These are phyloP conservation scores for Saksenaea oblongispora DNA, from an alignment of 371 early-diverging fungal genomes.

Conservation along the genomic window DNA sequence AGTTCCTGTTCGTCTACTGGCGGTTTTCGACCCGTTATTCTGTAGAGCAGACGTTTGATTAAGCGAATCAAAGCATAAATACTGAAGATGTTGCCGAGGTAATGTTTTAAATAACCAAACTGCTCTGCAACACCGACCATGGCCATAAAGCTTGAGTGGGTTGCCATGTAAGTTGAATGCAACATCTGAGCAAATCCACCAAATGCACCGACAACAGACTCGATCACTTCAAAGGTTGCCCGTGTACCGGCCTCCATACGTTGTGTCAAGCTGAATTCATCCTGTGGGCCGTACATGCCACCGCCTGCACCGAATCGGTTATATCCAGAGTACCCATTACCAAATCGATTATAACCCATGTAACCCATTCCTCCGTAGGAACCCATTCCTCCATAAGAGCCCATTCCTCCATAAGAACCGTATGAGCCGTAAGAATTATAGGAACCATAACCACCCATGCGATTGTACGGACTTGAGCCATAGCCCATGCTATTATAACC, in stretches of 20 bases:
- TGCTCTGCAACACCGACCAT: slow-evolving; percentile 97
- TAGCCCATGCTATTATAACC: slow-evolving; percentile 24
- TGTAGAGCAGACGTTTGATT: slow-evolving; percentile 60
- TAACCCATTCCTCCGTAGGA: slow-evolving; percentile 25
- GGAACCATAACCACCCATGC: slow-evolving; percentile 32
- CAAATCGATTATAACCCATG: slow-evolving; percentile 24
- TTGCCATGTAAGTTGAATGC: slow-evolving; percentile 95
- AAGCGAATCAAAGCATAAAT: slow-evolving; percentile 72
- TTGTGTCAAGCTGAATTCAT: slow-evolving; percentile 70
- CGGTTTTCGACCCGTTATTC: slow-evolving; percentile 62
- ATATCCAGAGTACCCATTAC: slow-evolving; percentile 48
- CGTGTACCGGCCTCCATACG: slow-evolving; percentile 85
- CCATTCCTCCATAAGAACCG: slow-evolving; percentile 29
- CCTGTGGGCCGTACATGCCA: slow-evolving; percentile 57
- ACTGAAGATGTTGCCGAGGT: slow-evolving; percentile 81
- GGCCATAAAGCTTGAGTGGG: slow-evolving; percentile 96
- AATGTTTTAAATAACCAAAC: slow-evolving; percentile 81
- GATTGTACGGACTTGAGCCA: slow-evolving; percentile 33
- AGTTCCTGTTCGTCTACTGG: slow-evolving; percentile 60
- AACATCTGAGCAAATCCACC: slow-evolving; percentile 97
- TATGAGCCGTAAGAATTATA: slow-evolving; percentile 37
- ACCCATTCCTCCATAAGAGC: slow-evolving; percentile 31
- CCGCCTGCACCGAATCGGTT: slow-evolving; percentile 45
- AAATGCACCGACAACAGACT: slow-evolving; percentile 91
- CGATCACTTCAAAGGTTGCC: slow-evolving; percentile 87